Evolutionary conservation across 2,329 filamentous ascomycete genomes (phyloP).

Genomic region (Teratosphaeria epicoccoides): DNA sequence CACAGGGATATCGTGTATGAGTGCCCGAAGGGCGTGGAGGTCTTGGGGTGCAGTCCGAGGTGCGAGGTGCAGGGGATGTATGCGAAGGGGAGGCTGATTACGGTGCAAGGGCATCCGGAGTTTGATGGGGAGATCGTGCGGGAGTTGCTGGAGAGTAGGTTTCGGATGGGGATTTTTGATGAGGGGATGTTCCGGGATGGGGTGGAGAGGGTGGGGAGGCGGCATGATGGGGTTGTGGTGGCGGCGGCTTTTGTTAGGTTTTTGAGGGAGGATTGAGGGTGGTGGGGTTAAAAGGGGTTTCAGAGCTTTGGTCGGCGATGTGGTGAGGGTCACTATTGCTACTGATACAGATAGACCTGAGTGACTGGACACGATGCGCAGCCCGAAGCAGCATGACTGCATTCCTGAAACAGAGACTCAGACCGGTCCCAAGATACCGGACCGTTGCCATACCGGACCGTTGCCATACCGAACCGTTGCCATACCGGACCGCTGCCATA

Average conservation of each 20-base stretch:
- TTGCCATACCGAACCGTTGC: too few species aligned
- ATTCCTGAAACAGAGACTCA: too few species aligned
- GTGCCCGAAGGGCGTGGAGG: constrained; percentile 51
- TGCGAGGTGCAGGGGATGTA: constrained; percentile 79
- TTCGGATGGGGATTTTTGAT: constrained; percentile 56
- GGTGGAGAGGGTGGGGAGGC: constrained; percentile 51
- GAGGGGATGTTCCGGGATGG: constrained; percentile 60
- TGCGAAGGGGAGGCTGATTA: constrained; percentile 52
- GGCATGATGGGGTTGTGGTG: constrained; percentile 72
- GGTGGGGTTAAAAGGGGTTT: neutral
- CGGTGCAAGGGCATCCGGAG: constrained; percentile 80
- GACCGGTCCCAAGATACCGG: too few species aligned
- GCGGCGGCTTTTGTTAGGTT: constrained; percentile 68
- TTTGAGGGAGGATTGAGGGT: constrained; percentile 45
- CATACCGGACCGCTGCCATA: too few species aligned
- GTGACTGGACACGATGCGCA: too few species aligned
- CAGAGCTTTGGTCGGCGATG: too few species aligned
- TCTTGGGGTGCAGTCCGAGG: constrained; percentile 52
- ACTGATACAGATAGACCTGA: too few species aligned
- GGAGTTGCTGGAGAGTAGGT: constrained; percentile 56
- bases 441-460: too few species aligned
- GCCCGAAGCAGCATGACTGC: too few species aligned
- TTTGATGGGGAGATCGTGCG: constrained; percentile 62
- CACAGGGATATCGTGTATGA: constrained; percentile 65
- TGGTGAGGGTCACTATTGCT: too few species aligned